These are phyloP conservation scores for Amborella trichopoda DNA, from an alignment of 164 flowering plant species.

Conservation along the genomic window DNA sequence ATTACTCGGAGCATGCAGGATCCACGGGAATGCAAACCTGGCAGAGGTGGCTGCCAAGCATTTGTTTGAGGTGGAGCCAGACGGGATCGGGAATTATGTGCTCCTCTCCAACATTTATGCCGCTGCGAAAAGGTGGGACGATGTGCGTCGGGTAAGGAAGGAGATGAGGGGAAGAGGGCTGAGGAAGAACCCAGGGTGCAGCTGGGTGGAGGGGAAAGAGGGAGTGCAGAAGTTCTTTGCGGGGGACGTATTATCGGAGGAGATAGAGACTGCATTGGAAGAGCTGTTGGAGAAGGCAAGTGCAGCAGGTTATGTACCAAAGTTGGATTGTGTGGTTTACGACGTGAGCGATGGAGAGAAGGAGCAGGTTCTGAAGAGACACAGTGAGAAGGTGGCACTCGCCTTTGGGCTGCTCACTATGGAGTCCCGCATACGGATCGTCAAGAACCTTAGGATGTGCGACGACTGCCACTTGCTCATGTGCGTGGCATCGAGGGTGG, in stretches of 20 bases:
- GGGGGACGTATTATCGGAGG: constrained; percentile 8
- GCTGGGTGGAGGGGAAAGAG: constrained; percentile 18
- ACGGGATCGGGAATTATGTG: constrained; percentile 13
- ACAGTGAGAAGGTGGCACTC: constrained; percentile 19
- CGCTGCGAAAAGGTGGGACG: constrained; percentile 11
- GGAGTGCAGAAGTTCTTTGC: constrained; percentile 20
- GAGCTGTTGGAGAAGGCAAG: constrained; percentile 11
- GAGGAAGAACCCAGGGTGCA: constrained; percentile 17
- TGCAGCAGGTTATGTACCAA: constrained; percentile 8
- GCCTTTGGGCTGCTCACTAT: constrained; percentile 13
- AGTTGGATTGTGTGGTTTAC: constrained; percentile 13
- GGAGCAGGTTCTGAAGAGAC: constrained; percentile 7
- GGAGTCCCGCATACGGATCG: constrained; percentile 8
- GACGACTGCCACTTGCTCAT: constrained; percentile 17
- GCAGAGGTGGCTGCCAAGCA: constrained; percentile 16
- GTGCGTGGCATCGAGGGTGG: constrained; percentile 11
- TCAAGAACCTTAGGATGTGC: constrained; percentile 17
- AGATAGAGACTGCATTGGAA: constrained; percentile 12
- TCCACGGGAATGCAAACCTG: constrained; percentile 15
- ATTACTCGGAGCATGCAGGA: constrained; percentile 20
- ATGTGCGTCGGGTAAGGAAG: constrained; percentile 11
- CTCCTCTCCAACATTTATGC: constrained; percentile 19
- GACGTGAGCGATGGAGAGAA: constrained; percentile 11
- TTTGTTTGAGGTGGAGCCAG: constrained; percentile 17
- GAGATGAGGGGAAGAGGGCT: constrained; percentile 14